Conservation (phyloP, 2,329 filamentous ascomycete species). For the Grosmannia penicillata region DNA sequence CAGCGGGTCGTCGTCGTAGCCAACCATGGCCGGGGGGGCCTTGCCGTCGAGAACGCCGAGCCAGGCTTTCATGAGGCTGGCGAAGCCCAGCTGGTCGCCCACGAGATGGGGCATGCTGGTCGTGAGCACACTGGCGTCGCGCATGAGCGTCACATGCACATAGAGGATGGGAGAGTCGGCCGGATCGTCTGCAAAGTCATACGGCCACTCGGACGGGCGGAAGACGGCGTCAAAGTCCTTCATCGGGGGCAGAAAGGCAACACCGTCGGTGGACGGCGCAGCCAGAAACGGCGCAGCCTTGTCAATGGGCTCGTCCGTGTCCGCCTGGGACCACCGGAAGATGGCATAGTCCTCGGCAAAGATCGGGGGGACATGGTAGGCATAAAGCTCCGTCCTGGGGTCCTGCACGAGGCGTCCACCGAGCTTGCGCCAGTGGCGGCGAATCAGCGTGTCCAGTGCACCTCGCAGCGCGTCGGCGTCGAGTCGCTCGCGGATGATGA, state of each 20-base stretch:
- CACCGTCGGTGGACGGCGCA: not conserved
- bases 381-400: not conserved
- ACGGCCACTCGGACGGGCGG: constrained; percentile 2
- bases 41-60: not conserved
- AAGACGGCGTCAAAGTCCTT: not conserved
- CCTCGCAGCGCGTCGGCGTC: not conserved
- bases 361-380: constrained; percentile 2
- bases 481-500: constrained; percentile 1
- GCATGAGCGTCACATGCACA: not conserved
- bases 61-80: constrained; percentile 1
- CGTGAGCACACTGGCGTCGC: constrained; percentile 1
- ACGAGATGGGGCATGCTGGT: constrained; percentile 3
- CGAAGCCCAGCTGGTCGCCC: constrained; percentile 4
- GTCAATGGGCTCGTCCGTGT: not conserved
- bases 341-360: constrained; percentile 1
- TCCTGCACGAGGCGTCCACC: not conserved
- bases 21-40: not conserved
- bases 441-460: constrained; percentile 3
- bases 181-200: not conserved
- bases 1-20: constrained; percentile 1
- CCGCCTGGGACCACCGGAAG: constrained; percentile 1
- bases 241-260: constrained; percentile 1
- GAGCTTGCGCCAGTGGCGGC: constrained; percentile 5
- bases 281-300: not conserved
- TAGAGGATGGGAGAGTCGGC: constrained; percentile 2